A percentile compares a stretch with the other conserved stretches of the same genome.
Conservation (phyloP, 495 filamentous ascomycete genomes). For the Halenospora varia region DNA sequence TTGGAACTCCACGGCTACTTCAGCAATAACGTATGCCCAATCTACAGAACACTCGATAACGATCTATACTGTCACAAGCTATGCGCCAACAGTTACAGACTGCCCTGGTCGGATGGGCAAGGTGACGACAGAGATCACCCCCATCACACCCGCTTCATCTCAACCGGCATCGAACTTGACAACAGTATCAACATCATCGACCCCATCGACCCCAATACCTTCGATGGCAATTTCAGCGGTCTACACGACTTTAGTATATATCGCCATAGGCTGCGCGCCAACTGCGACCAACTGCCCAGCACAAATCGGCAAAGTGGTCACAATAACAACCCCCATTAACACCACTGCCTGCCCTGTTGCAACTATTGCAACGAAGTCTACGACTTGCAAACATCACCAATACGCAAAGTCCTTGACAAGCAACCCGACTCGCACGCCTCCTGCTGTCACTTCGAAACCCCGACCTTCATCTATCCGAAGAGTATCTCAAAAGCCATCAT, state of each 20-base stretch:
- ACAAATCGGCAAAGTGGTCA: constrained; percentile 5
- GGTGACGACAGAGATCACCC: background rate
- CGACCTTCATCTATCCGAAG: background rate
- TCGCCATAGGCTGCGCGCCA: constrained; percentile 51
- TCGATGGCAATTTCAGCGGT: constrained; percentile 49
- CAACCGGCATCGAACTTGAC: background rate
- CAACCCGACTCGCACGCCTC: background rate
- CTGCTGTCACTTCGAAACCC: background rate
- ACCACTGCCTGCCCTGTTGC: constrained; percentile 3
- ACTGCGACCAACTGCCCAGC: constrained; percentile 53
- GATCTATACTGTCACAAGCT: constrained; percentile 45
- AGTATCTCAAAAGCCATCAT: background rate
- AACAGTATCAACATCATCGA: background rate
- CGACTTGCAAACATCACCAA: no score
- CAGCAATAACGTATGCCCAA: no score
- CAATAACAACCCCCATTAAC: constrained; percentile 13
- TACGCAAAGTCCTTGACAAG: no score
- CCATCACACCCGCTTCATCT: background rate
- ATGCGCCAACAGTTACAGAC: constrained; percentile 47
- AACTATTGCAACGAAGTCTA: background rate
- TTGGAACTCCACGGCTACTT: background rate
- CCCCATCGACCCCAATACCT: no score
- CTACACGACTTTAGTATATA: constrained; percentile 52
- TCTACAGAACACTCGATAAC: constrained; percentile 8
- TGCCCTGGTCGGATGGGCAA: constrained; percentile 40